phyloP scores from a whole-genome alignment of 148 eudicot species.

The Silene latifolia region DNA sequence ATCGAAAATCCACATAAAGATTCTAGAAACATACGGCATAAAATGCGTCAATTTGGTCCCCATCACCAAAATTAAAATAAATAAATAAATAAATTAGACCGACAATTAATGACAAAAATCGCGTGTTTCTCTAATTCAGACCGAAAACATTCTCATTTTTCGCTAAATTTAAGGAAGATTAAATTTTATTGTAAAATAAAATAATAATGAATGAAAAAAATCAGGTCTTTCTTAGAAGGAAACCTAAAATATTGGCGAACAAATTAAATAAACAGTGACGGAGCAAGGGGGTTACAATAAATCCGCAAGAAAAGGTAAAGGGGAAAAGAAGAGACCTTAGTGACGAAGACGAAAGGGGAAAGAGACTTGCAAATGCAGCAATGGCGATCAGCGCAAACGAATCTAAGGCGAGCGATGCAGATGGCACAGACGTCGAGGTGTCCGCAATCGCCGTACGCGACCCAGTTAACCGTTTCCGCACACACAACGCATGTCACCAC shows the following conservation, averaged over 20 bases:
- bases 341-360: conserved; percentile 57
- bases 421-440: conserved; percentile 80
- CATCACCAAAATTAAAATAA: neutral
- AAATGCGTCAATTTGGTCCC: conserved; percentile 4
- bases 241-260: too few relatives aligned
- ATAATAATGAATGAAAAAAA: too few relatives aligned
- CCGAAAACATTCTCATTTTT: neutral
- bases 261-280: too few relatives aligned
- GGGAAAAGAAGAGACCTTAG: conserved; percentile 42
- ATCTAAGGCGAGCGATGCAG: conserved; percentile 83
- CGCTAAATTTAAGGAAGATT: neutral
- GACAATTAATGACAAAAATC: conserved; percentile 3
- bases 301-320: neutral
- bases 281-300: too few relatives aligned
- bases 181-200: too few relatives aligned
- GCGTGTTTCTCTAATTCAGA: neutral
- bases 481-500: conserved; percentile 64
- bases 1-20: neutral
- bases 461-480: conserved; percentile 72
- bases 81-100: neutral
- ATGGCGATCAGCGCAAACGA: conserved; percentile 68
- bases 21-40: neutral
- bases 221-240: too few relatives aligned
- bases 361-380: conserved; percentile 84
- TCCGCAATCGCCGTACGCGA: conserved; percentile 74